Evolutionary conservation across 75 land plant genomes (phyloP), one percentile per base, ranked within the genome.

Genomic region (Chamaecyparis obtusa): DNA sequence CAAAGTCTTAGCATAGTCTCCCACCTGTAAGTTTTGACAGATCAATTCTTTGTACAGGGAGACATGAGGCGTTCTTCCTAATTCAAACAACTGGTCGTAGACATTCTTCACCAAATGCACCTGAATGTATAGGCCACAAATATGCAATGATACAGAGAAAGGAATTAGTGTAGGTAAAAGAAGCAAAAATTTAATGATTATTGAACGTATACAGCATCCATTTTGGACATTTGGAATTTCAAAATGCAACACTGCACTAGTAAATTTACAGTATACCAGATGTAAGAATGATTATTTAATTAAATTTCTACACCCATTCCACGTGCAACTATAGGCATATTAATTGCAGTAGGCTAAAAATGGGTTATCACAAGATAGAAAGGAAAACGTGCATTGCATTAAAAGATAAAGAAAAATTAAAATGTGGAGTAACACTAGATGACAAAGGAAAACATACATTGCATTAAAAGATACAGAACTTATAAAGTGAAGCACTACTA

Each of bases 11-110:
- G 83, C 48, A 79, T 43, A 79, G 46, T 79, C 83, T 41, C 83
- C 83, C 7, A 48, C 48, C 27, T 41, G 83, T 79, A 79, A 8
- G n/a, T 79, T 43, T 79, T 79, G 83, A 43, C 83, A 79, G 24
- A 79, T 79, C 83, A 79, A 79, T 43, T 79, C 83, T 79, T 79
- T 79, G 83, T 79, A 79, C 83, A 79, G 3, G 11, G n/a, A 43
- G 83, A 27, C 83, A 79, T 79, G 83, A 41, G 83, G 83, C 21
- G 83, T 79, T 79, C 48, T 79, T 21, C 83, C 83, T 44, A 43
- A 24, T 19, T 79, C 30, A 17, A 43, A 24, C 83, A 79, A 79
- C 49, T 79, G 83, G 2, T 79, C 83, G 21, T 43, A 79, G 41
- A 37, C 48, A 24, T 43, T 21, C 83, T 79, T 79, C 48, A 79